These are phyloP conservation scores for Candida berthetii DNA, from an alignment of 805 yeast species.

Conservation along the genomic window DNA sequence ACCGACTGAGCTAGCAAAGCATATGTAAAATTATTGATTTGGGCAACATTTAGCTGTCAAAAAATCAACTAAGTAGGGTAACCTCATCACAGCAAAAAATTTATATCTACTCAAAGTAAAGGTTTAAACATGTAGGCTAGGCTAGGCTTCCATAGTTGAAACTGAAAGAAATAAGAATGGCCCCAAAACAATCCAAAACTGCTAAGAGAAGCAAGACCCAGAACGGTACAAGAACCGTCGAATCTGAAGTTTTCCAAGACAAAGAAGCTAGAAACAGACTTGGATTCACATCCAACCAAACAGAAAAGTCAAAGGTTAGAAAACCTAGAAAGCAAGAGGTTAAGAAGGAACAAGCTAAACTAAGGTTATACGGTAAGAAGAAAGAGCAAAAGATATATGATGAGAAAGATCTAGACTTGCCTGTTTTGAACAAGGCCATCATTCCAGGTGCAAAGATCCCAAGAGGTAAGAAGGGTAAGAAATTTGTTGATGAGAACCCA, in stretches of 20 bases:
- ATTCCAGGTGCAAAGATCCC: constrained; percentile 77
- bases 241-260: constrained; percentile 63
- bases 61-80: background rate
- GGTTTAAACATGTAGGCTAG: no score
- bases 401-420: constrained; percentile 77
- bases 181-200: constrained; percentile 52
- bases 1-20: constrained; percentile 53
- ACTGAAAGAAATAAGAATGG: constrained; percentile 28
- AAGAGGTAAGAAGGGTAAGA: constrained; percentile 83
- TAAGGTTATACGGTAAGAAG: constrained; percentile 59
- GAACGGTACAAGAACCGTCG: constrained; percentile 49
- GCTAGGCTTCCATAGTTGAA: background rate
- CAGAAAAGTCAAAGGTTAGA: constrained; percentile 48
- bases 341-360: constrained; percentile 60
- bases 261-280: constrained; percentile 64
- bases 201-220: constrained; percentile 49
- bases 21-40: no score
- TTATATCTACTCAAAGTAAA: background rate
- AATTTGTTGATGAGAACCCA: constrained; percentile 59
- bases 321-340: constrained; percentile 44
- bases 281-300: constrained; percentile 30
- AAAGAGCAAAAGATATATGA: constrained; percentile 44
- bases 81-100: background rate
- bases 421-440: constrained; percentile 74
- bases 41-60: no score